Evolutionary conservation across 1,139 yeast genomes (phyloP).

Genomic region (Meyerozyma elateridarum): DNA sequence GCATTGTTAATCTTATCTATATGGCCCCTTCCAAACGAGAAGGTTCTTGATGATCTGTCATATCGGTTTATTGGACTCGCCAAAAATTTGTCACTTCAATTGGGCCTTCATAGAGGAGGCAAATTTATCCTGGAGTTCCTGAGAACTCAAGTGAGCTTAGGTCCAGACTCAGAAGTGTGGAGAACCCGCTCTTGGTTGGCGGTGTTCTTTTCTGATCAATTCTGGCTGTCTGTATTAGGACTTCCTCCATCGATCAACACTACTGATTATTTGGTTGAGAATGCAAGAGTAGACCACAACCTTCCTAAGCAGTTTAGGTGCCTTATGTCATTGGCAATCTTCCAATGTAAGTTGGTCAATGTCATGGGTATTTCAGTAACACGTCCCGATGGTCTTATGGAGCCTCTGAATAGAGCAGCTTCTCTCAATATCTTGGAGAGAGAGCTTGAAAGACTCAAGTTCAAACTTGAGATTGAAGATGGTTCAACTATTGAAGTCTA

Average conservation of each 20-base stretch:
- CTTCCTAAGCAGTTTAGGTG: slow-evolving; percentile 73
- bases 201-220: slow-evolving; percentile 81
- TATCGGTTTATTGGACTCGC: slow-evolving; percentile 87
- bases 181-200: slow-evolving; percentile 91
- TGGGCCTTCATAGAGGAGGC: slow-evolving; percentile 88
- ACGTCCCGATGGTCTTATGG: slow-evolving; percentile 85
- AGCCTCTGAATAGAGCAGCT: slow-evolving; percentile 78
- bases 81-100: slow-evolving; percentile 75
- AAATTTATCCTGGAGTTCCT: slow-evolving; percentile 88
- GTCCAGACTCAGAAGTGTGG: slow-evolving; percentile 91
- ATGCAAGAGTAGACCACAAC: slow-evolving; percentile 63
- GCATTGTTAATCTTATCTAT: slow-evolving; percentile 75
- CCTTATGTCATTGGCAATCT: slow-evolving; percentile 67
- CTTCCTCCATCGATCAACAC: slow-evolving; percentile 78
- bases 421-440: slow-evolving; percentile 71
- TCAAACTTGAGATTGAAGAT: slow-evolving; percentile 59
- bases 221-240: slow-evolving; percentile 86
- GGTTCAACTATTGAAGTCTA: slow-evolving; percentile 70
- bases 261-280: slow-evolving; percentile 77
- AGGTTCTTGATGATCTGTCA: slow-evolving; percentile 87
- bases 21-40: slow-evolving; percentile 94
- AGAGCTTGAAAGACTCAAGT: slow-evolving; percentile 68
- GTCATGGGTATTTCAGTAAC: slow-evolving; percentile 89
- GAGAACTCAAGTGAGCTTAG: slow-evolving; percentile 78
- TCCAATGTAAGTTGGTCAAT: slow-evolving; percentile 78